These are phyloP conservation scores for Krasilnikovozyma curviuscula DNA, from an alignment of 768 basidiomycete genomes.

Conservation along the genomic window DNA sequence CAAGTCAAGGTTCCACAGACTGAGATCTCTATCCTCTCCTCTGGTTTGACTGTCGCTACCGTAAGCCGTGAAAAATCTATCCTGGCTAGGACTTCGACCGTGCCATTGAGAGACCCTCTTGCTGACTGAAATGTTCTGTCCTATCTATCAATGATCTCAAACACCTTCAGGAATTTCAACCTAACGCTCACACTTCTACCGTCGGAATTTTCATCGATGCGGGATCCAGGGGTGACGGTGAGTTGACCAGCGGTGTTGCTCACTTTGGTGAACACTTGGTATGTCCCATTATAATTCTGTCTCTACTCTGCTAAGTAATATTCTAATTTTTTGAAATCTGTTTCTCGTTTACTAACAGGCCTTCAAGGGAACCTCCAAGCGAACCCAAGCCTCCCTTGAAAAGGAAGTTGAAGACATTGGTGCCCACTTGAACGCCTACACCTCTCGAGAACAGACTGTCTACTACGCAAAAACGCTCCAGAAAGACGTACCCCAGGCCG, in stretches of 20 bases:
- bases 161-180: slow-evolving; percentile 17
- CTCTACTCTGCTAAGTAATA: background rate
- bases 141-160: slow-evolving; percentile 8
- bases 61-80: slow-evolving; percentile 42
- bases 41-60: slow-evolving; percentile 86
- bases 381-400: slow-evolving; percentile 76
- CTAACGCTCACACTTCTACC: slow-evolving; percentile 88
- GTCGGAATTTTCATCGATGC: slow-evolving; percentile 99
- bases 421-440: slow-evolving; percentile 93
- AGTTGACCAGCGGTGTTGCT: slow-evolving; percentile 83
- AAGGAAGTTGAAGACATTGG: slow-evolving; percentile 96
- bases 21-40: slow-evolving; percentile 74
- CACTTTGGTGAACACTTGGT: slow-evolving; percentile 65
- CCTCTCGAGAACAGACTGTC: slow-evolving; percentile 94
- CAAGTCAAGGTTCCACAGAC: no score
- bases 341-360: slow-evolving; percentile 12
- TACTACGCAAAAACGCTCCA: slow-evolving; percentile 98
- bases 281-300: background rate
- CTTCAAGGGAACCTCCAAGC: slow-evolving; percentile 55
- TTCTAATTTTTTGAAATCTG: slow-evolving; percentile 15
- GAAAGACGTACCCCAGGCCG: slow-evolving; percentile 72
- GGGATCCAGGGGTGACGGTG: slow-evolving; percentile 87
- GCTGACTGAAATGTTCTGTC: background rate
- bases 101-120: background rate
- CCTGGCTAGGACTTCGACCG: background rate